Conservation (phyloP, 2,329 filamentous ascomycete genomes). For the Hymenoscyphus albidus region DNA sequence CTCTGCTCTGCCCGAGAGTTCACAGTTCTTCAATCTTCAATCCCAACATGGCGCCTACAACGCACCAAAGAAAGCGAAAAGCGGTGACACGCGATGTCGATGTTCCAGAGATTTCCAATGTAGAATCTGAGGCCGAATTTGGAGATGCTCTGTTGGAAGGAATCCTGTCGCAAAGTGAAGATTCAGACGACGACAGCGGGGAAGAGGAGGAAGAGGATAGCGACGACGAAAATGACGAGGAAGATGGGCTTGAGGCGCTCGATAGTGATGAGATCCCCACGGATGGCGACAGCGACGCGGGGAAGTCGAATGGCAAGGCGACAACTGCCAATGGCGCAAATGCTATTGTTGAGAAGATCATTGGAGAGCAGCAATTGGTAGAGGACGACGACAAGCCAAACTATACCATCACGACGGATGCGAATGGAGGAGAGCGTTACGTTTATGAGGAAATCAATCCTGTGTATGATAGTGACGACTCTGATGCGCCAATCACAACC, state of each 20-base stretch:
- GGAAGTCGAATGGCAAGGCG: constrained; percentile 40
- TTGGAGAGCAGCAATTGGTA: constrained; percentile 29
- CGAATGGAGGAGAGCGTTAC: constrained; percentile 86
- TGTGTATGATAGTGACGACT: constrained; percentile 93
- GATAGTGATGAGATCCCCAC: constrained; percentile 50
- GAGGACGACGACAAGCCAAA: constrained; percentile 42
- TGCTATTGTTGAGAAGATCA: constrained; percentile 32
- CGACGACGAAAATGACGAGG: constrained; percentile 40
- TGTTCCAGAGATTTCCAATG: constrained; percentile 44
- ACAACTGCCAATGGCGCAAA: constrained; percentile 39
- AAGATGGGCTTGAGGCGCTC: constrained; percentile 40
- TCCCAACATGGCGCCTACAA: constrained; percentile 31
- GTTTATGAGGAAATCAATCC: constrained; percentile 92
- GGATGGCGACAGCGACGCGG: constrained; percentile 31
- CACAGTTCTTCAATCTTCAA: constrained; percentile 1
- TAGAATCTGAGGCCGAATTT: constrained; percentile 59
- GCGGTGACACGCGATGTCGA: constrained; percentile 54
- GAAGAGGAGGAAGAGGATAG: constrained; percentile 45
- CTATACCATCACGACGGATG: constrained; percentile 66
- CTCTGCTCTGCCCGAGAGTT: background rate
- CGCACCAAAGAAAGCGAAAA: constrained; percentile 54
- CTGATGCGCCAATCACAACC: constrained; percentile 69
- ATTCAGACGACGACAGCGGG: constrained; percentile 50
- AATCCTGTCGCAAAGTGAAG: constrained; percentile 54
- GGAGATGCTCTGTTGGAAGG: constrained; percentile 51